Base-by-base conservation (phyloP, 768 basidiomycete genomes). In the Fibroporia radiculosa region DNA sequence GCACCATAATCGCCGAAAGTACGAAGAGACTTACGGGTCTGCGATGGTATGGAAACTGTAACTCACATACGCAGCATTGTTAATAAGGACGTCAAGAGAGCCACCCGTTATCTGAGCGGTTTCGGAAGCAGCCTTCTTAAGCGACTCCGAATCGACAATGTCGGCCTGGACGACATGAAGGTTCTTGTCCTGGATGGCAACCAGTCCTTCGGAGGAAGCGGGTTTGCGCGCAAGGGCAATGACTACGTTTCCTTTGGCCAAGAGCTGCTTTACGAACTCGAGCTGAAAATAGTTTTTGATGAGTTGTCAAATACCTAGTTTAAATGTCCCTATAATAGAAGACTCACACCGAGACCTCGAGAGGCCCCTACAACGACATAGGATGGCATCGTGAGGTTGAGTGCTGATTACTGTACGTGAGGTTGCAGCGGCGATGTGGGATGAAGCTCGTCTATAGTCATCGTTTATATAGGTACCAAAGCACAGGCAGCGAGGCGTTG, bases 101-200 rank as follows among this genome's bases (percentile, higher is more conserved):
- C 65, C 63, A 16, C 64, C 62, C 1, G 63, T 63, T 37, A 57
- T 33, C n/a, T 48, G 56, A 1, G 55, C 51, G 1, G 60, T 52
- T 26, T 59, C 56, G 1, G 44, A 50, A 1, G 65, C 63, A 3
- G 64, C 66, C 2, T 28, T 69, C 53, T 61, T 55, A 36, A 70
- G 44, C 3, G 59, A 49, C 6, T 34, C 29, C 25, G 25, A 42
- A 42, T 67, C 54, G 12, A 56, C 62, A 39, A 71, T 57, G 48
- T 73, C 69, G 4, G 62, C 63, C 42, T 66, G 47, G 24, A 72
- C 7, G 13, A 69, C 37, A 34, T 64, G 59, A 7, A 73, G 37
- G 42, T 68, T 66, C n/a, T 40, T 13, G 16, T 42, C 33, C 26
- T 45, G 37, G 16, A 60, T 41, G 20, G 22, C 44, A 11, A 34